Evolutionary conservation across 148 eudicot genomes (phyloP).

Genomic region (Polygonum maritimum): DNA sequence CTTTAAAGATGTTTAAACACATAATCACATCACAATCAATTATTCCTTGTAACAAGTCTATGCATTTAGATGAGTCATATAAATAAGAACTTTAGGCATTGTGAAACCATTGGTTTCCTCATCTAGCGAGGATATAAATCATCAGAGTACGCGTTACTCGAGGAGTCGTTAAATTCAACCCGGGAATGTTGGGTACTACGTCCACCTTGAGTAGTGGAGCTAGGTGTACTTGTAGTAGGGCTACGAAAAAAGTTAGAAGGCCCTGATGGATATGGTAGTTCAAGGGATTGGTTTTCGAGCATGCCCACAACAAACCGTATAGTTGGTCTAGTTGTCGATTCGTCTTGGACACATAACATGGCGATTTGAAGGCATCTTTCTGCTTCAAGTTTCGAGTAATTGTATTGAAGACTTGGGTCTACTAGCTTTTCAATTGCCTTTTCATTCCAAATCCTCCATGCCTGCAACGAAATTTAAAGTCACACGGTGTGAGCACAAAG

Average conservation of each 20-base stretch:
- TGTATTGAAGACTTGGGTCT: background rate
- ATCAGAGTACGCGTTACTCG: background rate
- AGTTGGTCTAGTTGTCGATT: background rate
- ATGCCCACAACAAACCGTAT: background rate
- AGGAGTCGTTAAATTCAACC: background rate
- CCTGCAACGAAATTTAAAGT: background rate
- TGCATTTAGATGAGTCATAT: too few species aligned
- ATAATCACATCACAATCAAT: too few species aligned
- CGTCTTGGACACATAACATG: background rate
- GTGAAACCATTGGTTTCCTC: background rate
- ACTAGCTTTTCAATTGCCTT: background rate
- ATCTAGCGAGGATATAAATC: background rate
- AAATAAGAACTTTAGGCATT: too few species aligned
- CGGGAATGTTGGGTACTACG: background rate
- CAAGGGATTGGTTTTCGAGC: background rate
- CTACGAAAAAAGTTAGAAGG: background rate
- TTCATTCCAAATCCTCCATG: background rate
- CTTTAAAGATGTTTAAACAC: too few species aligned
- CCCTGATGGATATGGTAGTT: background rate
- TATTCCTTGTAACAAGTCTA: too few species aligned
- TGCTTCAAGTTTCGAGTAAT: background rate
- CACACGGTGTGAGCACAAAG: background rate
- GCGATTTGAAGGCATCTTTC: background rate
- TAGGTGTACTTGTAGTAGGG: background rate
- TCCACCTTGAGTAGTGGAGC: background rate